Percentiles rank a stretch among this genome's conserved stretches.
Evolutionary conservation across 495 filamentous ascomycete species (phyloP).

Genomic region (Barbatosphaeria neglecta): DNA sequence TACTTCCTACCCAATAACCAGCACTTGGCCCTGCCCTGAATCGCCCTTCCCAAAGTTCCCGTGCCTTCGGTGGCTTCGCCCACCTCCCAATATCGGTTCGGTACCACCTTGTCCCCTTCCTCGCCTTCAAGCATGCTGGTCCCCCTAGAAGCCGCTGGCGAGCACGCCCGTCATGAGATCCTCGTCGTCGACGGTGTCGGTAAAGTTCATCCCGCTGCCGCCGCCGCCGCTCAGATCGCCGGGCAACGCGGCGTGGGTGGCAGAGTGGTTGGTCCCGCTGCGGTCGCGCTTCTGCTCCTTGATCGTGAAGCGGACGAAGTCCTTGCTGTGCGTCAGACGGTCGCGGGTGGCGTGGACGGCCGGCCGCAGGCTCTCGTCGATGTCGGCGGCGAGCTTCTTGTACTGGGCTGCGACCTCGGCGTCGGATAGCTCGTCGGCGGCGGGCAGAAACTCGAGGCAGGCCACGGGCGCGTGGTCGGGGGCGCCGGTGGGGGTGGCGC

Average conservation of each 20-base stretch:
- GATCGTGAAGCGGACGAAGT: slow-evolving; percentile 41
- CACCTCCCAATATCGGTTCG: too few relatives aligned
- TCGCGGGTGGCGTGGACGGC: slow-evolving; percentile 38
- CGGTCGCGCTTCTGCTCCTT: slow-evolving; percentile 34
- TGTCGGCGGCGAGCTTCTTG: slow-evolving; percentile 21
- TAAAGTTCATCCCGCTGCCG: slow-evolving; percentile 8
- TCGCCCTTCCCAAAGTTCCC: too few relatives aligned
- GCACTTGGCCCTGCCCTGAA: too few relatives aligned
- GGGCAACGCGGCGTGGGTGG: too few relatives aligned
- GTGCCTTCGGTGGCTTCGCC: too few relatives aligned
- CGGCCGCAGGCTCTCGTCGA: slow-evolving; percentile 30
- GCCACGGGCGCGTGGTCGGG: slow-evolving; percentile 6
- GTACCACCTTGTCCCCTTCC: too few relatives aligned
- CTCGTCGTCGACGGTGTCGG: slow-evolving; percentile 45
- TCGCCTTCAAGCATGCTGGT: too few relatives aligned
- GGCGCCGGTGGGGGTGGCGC: slow-evolving; percentile 27
- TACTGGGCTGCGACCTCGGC: slow-evolving; percentile 32
- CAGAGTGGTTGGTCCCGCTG: slow-evolving; percentile 4
- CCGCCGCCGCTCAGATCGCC: neutral
- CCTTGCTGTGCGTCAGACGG: slow-evolving; percentile 45
- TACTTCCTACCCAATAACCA: too few relatives aligned
- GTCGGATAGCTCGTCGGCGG: slow-evolving; percentile 29
- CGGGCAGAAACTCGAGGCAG: slow-evolving; percentile 26
- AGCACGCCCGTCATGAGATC: slow-evolving; percentile 47
- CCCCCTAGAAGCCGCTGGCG: neutral